Base-by-base conservation (phyloP, 495 filamentous ascomycete genomes). In the Amphirosellinia nigrospora region DNA sequence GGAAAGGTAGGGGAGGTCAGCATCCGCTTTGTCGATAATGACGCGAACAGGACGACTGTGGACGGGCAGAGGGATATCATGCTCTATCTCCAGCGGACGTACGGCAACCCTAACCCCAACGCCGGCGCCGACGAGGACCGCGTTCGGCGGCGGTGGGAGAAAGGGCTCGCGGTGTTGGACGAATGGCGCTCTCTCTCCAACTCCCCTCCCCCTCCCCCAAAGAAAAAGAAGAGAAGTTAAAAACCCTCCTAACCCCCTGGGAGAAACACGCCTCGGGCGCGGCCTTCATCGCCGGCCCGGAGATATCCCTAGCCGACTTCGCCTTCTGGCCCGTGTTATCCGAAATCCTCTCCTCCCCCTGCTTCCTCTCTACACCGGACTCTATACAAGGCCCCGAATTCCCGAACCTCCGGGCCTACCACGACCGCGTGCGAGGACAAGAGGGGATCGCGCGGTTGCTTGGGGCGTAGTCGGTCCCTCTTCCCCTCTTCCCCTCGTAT, bases 301-400 rank as follows among this genome's bases (percentile, higher is more conserved):
- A 70, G 1, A 83, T 90, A 19, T 84, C 85, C 2, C 82, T 92
- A 19, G 91, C 89, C 11, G 92, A 95, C 76, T 93, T 88, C 73
- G 87, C 88, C 0, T 80, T 93, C 11, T 94, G 90, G 90, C 92
- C 92, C 0, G 84, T 92, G 11, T 78, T 95, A 48, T 77, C 89
- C 60, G 85, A 89, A 36, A 85, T 92, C 11, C 79, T 87, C 26
- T 43, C 58, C 4, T 32, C 41, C 5, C 11, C 19, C 5, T 10
- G 10, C 1, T 4, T 16, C 9, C n/a, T 16, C 1, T 26, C 15
- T n/a, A n/a, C 19, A 32, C 5, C 53, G 30, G 28, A 65, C 36
- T n/a, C n/a, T n/a, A n/a, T n/a, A n/a, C n/a, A n/a, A n/a, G 43
- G 34, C 11, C n/a, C 9, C 19, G 19, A 58, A 10, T 3, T 68